Conservation (phyloP, 139 green algal species). For the Marvania coccoides region DNA sequence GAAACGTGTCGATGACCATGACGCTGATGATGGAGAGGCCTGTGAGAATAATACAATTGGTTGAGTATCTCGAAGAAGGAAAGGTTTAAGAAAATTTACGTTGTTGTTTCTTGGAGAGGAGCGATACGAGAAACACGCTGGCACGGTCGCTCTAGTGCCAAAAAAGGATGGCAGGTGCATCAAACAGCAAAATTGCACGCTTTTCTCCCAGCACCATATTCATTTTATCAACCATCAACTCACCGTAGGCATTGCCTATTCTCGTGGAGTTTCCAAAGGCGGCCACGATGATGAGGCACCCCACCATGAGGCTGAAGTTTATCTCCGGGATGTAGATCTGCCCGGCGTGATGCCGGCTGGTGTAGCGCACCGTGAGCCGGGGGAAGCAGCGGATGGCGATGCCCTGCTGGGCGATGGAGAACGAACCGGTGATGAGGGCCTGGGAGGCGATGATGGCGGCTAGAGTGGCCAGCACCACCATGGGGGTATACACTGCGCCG, state of each 20-base stretch:
- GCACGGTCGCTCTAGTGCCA: too few species aligned
- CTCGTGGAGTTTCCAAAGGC: constrained; percentile 27
- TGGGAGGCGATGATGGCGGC: constrained; percentile 34
- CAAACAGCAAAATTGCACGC: too few species aligned
- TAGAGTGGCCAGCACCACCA: constrained; percentile 44
- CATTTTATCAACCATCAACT: too few species aligned
- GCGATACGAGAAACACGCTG: too few species aligned
- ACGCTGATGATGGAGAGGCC: constrained; percentile 29
- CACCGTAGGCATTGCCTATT: constrained; percentile 27
- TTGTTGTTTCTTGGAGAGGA: too few species aligned
- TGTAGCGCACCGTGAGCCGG: constrained; percentile 33
- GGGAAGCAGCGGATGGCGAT: constrained; percentile 40
- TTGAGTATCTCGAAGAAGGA: neutral
- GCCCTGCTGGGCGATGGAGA: constrained; percentile 39
- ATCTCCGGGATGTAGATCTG: constrained; percentile 50
- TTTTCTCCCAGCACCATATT: too few species aligned
- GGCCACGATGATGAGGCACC: constrained; percentile 32
- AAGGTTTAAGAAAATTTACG: neutral
- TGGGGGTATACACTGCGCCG: constrained; percentile 29
- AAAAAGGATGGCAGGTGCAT: too few species aligned
- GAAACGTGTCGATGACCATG: constrained; percentile 31
- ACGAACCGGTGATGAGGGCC: constrained; percentile 45
- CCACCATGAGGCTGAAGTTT: constrained; percentile 44
- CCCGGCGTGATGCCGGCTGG: constrained; percentile 12
- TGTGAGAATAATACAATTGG: constrained; percentile 4